Evolutionary conservation across 2,329 filamentous ascomycete genomes (phyloP).

Genomic region (Pyrenochaeta sp.): DNA sequence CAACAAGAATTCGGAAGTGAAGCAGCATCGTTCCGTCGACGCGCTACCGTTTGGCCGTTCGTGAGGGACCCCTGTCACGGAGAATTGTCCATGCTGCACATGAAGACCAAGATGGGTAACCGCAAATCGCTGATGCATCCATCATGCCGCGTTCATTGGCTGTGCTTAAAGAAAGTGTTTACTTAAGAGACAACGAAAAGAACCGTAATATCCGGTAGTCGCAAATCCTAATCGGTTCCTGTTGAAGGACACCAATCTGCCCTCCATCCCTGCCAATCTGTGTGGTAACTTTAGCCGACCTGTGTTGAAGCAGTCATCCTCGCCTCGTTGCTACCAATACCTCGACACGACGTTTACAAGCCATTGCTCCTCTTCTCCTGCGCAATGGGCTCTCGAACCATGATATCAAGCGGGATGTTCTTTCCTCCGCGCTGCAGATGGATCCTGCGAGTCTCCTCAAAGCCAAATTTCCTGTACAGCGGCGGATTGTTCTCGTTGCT

Average conservation of each 20-base stretch:
- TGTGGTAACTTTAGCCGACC: conserved; percentile 7
- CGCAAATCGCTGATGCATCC: no score
- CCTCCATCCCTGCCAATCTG: background rate
- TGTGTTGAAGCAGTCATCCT: conserved; percentile 36
- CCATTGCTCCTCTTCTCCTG: conserved; percentile 27
- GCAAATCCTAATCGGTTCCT: conserved; percentile 12
- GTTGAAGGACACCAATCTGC: conserved; percentile 29
- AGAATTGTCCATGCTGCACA: no score
- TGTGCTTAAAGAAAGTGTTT: no score
- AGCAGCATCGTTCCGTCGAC: no score
- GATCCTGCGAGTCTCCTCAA: conserved; percentile 70
- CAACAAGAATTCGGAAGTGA: no score
- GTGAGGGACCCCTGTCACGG: no score
- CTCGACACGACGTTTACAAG: conserved; percentile 5
- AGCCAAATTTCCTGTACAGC: conserved; percentile 80
- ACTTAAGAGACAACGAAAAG: no score
- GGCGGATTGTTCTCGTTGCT: conserved; percentile 71
- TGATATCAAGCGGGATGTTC: conserved; percentile 75
- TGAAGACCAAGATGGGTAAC: no score
- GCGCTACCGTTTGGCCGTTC: no score
- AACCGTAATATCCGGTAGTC: no score
- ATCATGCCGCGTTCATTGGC: no score
- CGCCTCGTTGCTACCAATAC: background rate
- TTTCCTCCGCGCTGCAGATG: conserved; percentile 64
- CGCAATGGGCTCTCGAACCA: conserved; percentile 74